Percentiles rank a stretch among this genome's conserved stretches.
Evolutionary conservation across 1,284 basidiomycete genomes (phyloP).

Genomic region (Ganoderma leucocontextum): DNA sequence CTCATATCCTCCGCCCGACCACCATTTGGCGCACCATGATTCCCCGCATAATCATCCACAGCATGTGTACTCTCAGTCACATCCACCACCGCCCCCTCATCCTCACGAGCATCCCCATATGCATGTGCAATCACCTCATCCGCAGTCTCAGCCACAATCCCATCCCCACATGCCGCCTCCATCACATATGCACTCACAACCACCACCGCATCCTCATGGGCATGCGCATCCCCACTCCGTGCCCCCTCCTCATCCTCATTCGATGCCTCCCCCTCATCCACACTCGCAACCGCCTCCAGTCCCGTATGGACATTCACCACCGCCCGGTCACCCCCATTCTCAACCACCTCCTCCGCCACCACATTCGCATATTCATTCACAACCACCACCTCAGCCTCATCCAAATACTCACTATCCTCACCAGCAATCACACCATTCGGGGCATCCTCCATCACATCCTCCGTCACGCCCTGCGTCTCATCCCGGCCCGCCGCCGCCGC

Average conservation of each 20-base stretch:
- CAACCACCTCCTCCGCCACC: conserved; percentile 21
- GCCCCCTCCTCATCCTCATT: conserved; percentile 20
- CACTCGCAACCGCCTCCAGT: conserved; percentile 18
- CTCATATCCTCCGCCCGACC: conserved; percentile 18
- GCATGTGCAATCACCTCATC: conserved; percentile 23
- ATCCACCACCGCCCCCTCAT: conserved; percentile 11
- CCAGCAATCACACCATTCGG: conserved; percentile 12
- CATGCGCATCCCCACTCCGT: conserved; percentile 16
- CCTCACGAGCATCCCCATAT: conserved; percentile 14
- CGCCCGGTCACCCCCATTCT: conserved; percentile 8
- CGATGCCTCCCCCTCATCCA: conserved; percentile 16
- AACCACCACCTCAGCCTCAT: conserved; percentile 11
- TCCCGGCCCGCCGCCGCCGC: not conserved
- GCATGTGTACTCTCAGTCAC: conserved; percentile 17
- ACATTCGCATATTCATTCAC: conserved; percentile 18
- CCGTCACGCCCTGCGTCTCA: not conserved
- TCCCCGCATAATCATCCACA: conserved; percentile 19
- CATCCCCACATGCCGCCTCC: conserved; percentile 16
- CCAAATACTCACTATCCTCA: conserved; percentile 16
- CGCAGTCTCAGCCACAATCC: conserved; percentile 15
- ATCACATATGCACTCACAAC: conserved; percentile 8
- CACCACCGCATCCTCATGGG: conserved; percentile 5
- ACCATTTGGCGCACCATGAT: conserved; percentile 13
- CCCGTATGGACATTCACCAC: conserved; percentile 20
- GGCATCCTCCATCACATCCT: conserved; percentile 6